A percentile compares a stretch with the other conserved stretches of the same genome.
Conservation (phyloP, 805 yeast genomes). For the Ogataea paraovalis region DNA sequence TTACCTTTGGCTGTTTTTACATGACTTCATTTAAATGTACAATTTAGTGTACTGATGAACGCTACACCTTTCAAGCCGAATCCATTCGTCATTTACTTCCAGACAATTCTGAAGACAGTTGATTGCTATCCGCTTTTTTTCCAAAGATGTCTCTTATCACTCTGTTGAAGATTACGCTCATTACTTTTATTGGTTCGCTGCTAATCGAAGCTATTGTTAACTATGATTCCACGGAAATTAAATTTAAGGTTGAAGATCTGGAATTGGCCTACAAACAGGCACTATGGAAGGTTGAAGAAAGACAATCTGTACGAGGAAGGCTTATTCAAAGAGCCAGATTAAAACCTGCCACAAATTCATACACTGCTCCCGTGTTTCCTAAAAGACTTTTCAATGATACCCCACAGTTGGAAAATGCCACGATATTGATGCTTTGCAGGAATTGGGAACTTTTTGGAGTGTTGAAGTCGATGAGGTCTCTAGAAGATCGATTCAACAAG, state of each 20-base stretch:
- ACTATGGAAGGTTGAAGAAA: not conserved
- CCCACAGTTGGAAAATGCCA: constrained; percentile 67
- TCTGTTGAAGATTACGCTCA: not conserved
- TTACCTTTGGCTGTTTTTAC: too few species aligned
- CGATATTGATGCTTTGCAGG: constrained; percentile 81
- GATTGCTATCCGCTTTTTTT: not conserved
- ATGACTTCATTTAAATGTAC: too few species aligned
- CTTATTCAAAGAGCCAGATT: constrained; percentile 19
- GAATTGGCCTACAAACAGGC: constrained; percentile 12
- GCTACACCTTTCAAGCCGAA: too few species aligned
- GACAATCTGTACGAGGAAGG: constrained; percentile 11
- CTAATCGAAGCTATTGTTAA: not conserved
- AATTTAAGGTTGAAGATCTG: not conserved
- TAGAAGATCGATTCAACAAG: constrained; percentile 71
- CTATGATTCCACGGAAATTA: not conserved
- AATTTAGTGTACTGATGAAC: too few species aligned
- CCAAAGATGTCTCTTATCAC: not conserved
- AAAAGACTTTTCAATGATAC: constrained; percentile 2
- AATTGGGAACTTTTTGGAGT: constrained; percentile 78
- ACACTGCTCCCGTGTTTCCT: constrained; percentile 29
- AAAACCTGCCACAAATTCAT: constrained; percentile 39
- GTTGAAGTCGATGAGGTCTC: constrained; percentile 65
- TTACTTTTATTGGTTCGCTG: not conserved
- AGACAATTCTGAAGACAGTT: too few species aligned
- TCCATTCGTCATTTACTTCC: not conserved